Conservation (phyloP, 2,329 filamentous ascomycete genomes). For the Thermothelomyces thermophilus region DNA sequence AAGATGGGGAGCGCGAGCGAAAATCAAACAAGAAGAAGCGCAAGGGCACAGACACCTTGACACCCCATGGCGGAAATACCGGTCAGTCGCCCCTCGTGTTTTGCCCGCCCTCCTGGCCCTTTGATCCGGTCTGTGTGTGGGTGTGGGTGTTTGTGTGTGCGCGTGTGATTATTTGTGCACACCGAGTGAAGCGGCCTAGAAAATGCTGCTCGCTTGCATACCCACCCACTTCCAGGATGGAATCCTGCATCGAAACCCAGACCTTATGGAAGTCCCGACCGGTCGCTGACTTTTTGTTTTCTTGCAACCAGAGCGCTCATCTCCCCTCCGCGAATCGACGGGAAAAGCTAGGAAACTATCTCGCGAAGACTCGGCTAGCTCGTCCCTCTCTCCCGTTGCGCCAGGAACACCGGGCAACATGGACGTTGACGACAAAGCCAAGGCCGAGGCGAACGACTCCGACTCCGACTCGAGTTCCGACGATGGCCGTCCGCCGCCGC, state of each 20-base stretch:
- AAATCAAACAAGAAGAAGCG: constrained; percentile 71
- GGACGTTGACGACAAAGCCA: constrained; percentile 50
- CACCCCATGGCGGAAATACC: constrained; percentile 45
- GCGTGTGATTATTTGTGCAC: not conserved
- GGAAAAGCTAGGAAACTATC: constrained; percentile 45
- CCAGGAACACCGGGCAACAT: constrained; percentile 47
- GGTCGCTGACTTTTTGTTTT: constrained; percentile 16
- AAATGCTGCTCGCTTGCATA: not conserved
- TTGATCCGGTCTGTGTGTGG: not conserved
- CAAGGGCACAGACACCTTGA: constrained; percentile 58
- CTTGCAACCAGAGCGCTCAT: constrained; percentile 43
- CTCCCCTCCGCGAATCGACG: constrained; percentile 44
- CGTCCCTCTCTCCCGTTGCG: constrained; percentile 52
- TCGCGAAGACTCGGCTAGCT: constrained; percentile 51
- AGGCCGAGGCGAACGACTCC: constrained; percentile 29
- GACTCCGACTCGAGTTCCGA: constrained; percentile 46
- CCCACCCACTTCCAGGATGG: constrained; percentile 3
- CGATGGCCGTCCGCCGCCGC: constrained; percentile 53
- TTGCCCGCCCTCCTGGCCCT: not conserved
- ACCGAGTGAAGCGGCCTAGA: not conserved
- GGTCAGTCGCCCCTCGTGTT: constrained; percentile 25
- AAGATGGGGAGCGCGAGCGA: constrained; percentile 40
- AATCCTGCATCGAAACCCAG: not conserved
- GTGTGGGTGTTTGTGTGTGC: no score
- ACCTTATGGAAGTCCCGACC: not conserved